Base-by-base conservation (phyloP, 371 early-diverging fungal species). In the Mortierella sp. region DNA sequence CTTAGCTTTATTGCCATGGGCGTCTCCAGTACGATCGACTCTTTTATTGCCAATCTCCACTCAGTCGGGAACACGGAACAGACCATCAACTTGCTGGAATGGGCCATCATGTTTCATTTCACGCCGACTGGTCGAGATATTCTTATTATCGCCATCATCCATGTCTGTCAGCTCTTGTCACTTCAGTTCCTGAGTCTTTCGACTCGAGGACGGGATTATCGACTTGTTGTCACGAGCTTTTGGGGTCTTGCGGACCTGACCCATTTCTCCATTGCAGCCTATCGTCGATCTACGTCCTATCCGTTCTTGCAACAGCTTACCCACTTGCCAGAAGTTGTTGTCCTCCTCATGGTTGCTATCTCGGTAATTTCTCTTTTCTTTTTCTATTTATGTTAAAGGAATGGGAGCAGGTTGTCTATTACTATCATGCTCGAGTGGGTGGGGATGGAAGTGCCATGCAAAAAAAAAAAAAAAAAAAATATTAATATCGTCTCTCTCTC, bases 1-100 rank as follows among this genome's bases (percentile, higher is more conserved):
- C 64, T 72, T 21, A 70, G 81, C 60, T 81, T 81, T 28, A 69
- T 72, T 4, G 81, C 81, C n/a, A 73, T 81, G 81, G 74, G 81
- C 15, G 53, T 73, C 46, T 72, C 73, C 29, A 69, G 70, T 30
- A 76, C 72, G 1, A 50, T 65, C 48, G 81, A 81, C 15, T 72
- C 81, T 4, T 81, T 81, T 56, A 62, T 74, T 61, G 56, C 64
- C 51, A 74, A 80, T 59, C 52, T 80, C 55, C 62, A 80, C 56
- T 59, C 50, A 44, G 51, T 47, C 9, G 68, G 68, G 6, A 50
- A 45, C 29, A 50, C 48, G 50, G 82, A 82, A 25, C 80, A 80
- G 28, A 67, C 81, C 25, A 66, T 68, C 53, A 80, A 63, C 19
- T 63, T 83, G 64, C 61, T 82, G 37, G 83, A 83, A 28, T 82